Evolutionary conservation across 495 filamentous ascomycete species (phyloP), one percentile per base, ranked within the genome.

Genomic region (Clavariopsis aquatica): DNA sequence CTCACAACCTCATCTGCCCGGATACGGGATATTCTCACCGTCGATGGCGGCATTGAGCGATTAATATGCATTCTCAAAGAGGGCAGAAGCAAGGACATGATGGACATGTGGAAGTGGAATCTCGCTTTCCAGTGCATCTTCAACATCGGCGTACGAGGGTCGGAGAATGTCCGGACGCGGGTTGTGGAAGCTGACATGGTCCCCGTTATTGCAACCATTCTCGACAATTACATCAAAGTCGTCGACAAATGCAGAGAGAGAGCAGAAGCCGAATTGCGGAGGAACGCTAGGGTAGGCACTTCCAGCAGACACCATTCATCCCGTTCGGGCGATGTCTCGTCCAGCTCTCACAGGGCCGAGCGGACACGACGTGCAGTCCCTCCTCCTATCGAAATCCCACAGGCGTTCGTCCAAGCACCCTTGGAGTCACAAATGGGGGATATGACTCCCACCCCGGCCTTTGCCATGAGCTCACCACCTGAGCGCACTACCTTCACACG

Each of bases 91-190:
- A 92, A 92, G 79, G 92, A 98, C 75, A 85, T 96, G 87, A 96
- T 97, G 93, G 93, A 96, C 73, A 95, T 95, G 89, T 98, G 94
- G 95, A 98, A 98, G 80, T 98, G 94, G 94, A 98, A 96, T 72
- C 82, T 98, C 55, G 94, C 94, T 46, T 97, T 98, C 72, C 94
- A 98, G 73, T 98, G 95, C 75, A 93, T 97, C 29, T 92, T 98
- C 73, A 98, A 98, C 75, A 97, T 98, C 72, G 94, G 94, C 24
- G 94, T 98, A 67, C 85, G 94, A 59, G 94, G 94, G 59, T 96
- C 94, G 5, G 94, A 98, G 77, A 85, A 80, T 62, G 94, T 98
- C 56, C 83, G 94, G 53, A 97, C 95, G 49, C 83, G 94, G 65
- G 93, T 98, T 0, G 94, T 98, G 23, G 94, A 98, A 78, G 94